Evolutionary conservation across 352 stramenopile species (phyloP), one percentile per base, ranked within the genome.

Genomic region (Thalassiosira allenii): DNA sequence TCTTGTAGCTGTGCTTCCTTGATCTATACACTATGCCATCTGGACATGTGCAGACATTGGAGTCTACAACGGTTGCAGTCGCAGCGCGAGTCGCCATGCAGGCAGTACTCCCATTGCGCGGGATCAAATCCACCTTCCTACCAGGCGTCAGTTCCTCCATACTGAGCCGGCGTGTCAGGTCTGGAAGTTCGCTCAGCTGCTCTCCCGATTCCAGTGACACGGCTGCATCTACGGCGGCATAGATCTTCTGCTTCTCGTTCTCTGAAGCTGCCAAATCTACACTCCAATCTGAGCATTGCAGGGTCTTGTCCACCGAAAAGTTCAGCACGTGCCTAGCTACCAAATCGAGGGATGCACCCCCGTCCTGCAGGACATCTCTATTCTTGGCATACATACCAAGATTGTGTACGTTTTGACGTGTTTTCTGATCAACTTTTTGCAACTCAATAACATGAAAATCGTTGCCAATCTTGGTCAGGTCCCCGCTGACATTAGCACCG

Each of bases 171-270:
- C 25, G 17, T 49, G 58, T 71, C 4, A 88, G 41, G 75, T 88
- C 76, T 20, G 75, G 69, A 22, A 69, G 49, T 34, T 81, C 51
- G 27, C 64, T 12, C 0, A 84, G 34, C 17, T 69, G 6, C 9
- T 68, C 32, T 17, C 51, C 74, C 6, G 81, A 27, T 37, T 74
- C 20, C 4, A 87, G 44, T 12, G 53, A 75, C 44, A 44, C 68
- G 37, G 68, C 56, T 11, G 57, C 77, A 79, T 89, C 82, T 8
- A 79, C 44, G 34, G 71, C 76, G 34, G 52, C 65, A 76, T 89
- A 86, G 37, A 70, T 53, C 12, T 43, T 71, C 56, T 89, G 77
- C 0, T 73, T 23, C 8, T 69, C 20, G n/a, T 37, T 69, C 17
- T 47, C 8, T n/a, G n/a, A n/a, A n/a, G n/a, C n/a, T n/a, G n/a